Base-by-base conservation (phyloP, 2,329 filamentous ascomycete species). In the Colletotrichum sojae region DNA sequence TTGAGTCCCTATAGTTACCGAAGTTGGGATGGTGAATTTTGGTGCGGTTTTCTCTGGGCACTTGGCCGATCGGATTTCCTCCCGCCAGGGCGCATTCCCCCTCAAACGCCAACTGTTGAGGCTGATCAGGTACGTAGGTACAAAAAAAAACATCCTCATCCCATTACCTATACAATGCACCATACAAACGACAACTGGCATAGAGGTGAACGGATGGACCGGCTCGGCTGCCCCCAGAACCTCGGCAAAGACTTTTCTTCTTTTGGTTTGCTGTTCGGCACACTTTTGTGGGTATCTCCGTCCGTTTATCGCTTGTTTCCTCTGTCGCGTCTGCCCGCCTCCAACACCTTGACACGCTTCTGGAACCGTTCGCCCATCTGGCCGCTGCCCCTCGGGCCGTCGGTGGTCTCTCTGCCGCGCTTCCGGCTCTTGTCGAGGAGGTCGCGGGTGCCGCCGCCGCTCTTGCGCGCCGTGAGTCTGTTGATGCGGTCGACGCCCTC, bases 401-500 rank as follows among this genome's bases (percentile, higher is more conserved):
- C 94, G 20, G 78, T 77, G 0, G 86, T 88, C 27, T 95, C 92
- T 22, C 88, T 84, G 27, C 87, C 87, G 73, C 95, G 88, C 86
- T 98, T 98, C 71, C 95, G 88, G 78, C 94, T 97, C 86, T 92
- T 95, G 76, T 97, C 95, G 73, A 95, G 80, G 73, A 94, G 77
- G 0, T 88, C 87, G 73, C 85, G 86, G 13, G 88, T 88, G 64
- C 86, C 82, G 56, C 85, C 78, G 43, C 85, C 84, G 69, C 85
- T 85, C 79, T 90, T 93, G 77, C 89, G 88, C 80, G 89, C 90
- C 6, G 95, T 98, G 76, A 97, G 84, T 71, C 91, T 87, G 74
- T 94, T 92, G 80, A 98, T 97, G 52, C 95, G 88, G 81, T 97
- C 94, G 59, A 95, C 89, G 8, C 94, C 94, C 78, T 95, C 91